phyloP scores from a whole-genome alignment of 306 rosid genomes.

The Quercus alba region DNA sequence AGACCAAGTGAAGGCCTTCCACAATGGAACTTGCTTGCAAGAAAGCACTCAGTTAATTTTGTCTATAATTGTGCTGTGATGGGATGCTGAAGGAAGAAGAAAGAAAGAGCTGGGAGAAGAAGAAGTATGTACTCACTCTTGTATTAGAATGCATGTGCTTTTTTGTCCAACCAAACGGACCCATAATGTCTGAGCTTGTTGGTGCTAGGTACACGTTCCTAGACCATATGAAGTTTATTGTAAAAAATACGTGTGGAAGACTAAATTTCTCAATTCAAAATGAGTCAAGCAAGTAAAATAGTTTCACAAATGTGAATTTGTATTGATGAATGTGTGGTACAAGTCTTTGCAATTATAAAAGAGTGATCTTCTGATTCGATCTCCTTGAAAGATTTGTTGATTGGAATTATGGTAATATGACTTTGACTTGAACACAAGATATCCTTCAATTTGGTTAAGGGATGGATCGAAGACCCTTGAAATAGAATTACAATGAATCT shows the following conservation, averaged over 20 bases:
- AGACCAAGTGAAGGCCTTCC: constrained; percentile 93
- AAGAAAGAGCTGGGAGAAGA: neutral
- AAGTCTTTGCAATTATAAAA: too few species aligned
- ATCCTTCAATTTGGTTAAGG: too few species aligned
- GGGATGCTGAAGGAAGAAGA: constrained; percentile 64
- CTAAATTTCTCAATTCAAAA: too few species aligned
- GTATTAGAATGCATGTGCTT: neutral
- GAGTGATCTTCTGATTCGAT: too few species aligned
- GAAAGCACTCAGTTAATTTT: constrained; percentile 68
- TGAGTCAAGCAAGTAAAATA: too few species aligned
- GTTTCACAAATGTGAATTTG: too few species aligned
- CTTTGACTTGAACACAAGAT: too few species aligned
- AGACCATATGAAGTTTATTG: neutral
- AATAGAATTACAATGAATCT: too few species aligned
- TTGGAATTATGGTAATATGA: too few species aligned
- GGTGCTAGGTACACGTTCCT: neutral
- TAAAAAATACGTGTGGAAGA: neutral
- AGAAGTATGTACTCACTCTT: neutral
- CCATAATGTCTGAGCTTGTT: neutral
- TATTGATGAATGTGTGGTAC: too few species aligned
- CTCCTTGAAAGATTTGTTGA: too few species aligned
- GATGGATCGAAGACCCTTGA: too few species aligned
- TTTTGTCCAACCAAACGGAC: neutral
- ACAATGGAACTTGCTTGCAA: constrained; percentile 68
- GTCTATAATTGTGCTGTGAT: constrained; percentile 97